Evolutionary conservation across 2,329 filamentous ascomycete genomes (phyloP), one percentile per base, ranked within the genome.

Genomic region (Trichoderma brevicompactum): DNA sequence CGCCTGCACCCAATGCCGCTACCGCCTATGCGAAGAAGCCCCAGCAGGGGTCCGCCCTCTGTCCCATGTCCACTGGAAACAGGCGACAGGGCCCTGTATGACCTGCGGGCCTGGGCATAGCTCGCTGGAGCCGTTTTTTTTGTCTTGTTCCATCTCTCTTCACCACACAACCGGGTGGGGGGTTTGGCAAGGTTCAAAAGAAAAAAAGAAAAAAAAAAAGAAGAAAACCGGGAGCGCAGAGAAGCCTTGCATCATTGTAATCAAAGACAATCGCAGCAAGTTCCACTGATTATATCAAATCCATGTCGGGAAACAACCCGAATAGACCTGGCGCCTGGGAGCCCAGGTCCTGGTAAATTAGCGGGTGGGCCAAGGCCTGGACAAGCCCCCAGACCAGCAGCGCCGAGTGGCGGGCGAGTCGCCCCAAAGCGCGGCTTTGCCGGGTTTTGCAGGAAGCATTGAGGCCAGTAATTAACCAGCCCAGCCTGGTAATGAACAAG

Each of bases 361-460:
- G 61, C 61, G 44, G 61, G 61, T 64, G 61, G 61, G 52, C 61
- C 61, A 64, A 36, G 61, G 50, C 50, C 44, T 64, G 52, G 23
- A n/a, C 6, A 44, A 43, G 48, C 58, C 48, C 48, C 48, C 49
- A 38, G 41, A 28, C 48, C 48, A 53, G 43, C 46, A 34, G 40
- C 28, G 34, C 38, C n/a, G 19, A 28, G 40, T 43, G 38, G 59
- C 48, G 48, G 59, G 40, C n/a, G 23, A 43, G 54, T 44, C 23
- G 40, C 54, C 40, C 36, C 17, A 56, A 43, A 43, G 54, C 23
- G 54, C 59, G 59, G 61, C 43, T 19, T 49, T 13, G 52, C 50
- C 52, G 61, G 61, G 50, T 19, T 61, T 41, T 50, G 48, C 36
- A 61, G 48, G 36, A 34, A 13, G n/a, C 56, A 60, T 59, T 59